A percentile compares a stretch with the other conserved stretches of the same genome.
Evolutionary conservation across 2,329 filamentous ascomycete species (phyloP).

Genomic region (Chaetomiaceae sp.): DNA sequence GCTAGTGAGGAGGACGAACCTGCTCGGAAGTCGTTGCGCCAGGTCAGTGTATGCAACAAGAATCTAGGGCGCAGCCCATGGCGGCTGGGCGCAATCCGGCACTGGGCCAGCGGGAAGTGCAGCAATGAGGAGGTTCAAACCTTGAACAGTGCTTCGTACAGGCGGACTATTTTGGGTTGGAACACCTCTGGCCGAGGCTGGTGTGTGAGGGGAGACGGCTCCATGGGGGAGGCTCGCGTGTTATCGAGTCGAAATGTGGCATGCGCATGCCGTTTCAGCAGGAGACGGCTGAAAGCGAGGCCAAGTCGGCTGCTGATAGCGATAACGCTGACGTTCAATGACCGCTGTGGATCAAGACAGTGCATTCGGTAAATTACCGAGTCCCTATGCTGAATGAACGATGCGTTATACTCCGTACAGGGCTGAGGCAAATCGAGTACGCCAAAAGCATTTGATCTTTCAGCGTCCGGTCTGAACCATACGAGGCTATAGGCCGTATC

Average conservation of each 20-base stretch:
- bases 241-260: neutral
- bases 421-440: no score
- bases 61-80: neutral
- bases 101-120: neutral
- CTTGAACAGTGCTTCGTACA: constrained; percentile 83
- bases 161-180: constrained; percentile 85
- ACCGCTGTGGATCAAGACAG: neutral
- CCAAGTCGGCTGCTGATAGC: neutral
- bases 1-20: constrained; percentile 4
- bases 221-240: constrained; percentile 48
- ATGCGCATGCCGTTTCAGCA: neutral
- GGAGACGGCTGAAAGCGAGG: neutral
- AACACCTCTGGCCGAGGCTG: constrained; percentile 86
- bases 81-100: neutral
- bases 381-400: no score
- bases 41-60: constrained; percentile 1
- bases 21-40: neutral
- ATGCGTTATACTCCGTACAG: no score
- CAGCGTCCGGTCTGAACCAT: no score
- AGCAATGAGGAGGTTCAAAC: constrained; percentile 34
- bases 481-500: no score
- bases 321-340: no score
- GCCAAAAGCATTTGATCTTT: no score
- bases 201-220: constrained; percentile 87
- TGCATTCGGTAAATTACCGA: no score